A percentile compares a stretch with the other conserved stretches of the same genome.
These are phyloP conservation scores for Coniochaeta prunicola DNA, from an alignment of 2,329 filamentous ascomycete genomes.

Conservation along the genomic window DNA sequence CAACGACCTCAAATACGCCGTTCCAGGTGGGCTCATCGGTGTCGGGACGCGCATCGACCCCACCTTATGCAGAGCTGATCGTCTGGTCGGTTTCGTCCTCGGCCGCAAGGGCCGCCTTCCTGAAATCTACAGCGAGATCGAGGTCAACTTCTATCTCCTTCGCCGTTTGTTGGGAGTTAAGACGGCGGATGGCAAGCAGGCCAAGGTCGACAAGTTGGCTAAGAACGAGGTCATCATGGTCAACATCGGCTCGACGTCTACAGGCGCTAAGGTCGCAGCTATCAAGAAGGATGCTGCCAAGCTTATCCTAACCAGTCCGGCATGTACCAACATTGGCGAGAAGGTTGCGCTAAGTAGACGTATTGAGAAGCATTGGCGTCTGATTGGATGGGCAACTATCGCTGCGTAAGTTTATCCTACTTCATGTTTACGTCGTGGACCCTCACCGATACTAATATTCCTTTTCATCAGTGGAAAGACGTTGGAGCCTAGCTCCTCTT, in stretches of 20 bases:
- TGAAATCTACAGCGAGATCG: slow-evolving; percentile 95
- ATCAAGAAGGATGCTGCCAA: slow-evolving; percentile 98
- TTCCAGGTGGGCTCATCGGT: slow-evolving; percentile 95
- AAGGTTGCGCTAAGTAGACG: slow-evolving; percentile 94
- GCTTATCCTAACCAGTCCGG: slow-evolving; percentile 83
- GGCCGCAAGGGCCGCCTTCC: slow-evolving; percentile 90
- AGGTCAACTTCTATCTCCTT: slow-evolving; percentile 99
- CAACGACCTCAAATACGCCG: slow-evolving; percentile 97
- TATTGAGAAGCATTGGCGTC: slow-evolving; percentile 99
- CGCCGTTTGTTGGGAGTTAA: slow-evolving; percentile 92
- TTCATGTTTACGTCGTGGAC: background rate
- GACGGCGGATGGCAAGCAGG: slow-evolving; percentile 97
- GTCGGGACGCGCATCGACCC: slow-evolving; percentile 96
- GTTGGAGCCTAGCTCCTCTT: slow-evolving; percentile 41
- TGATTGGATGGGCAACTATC: slow-evolving; percentile 86
- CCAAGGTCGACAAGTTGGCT: slow-evolving; percentile 94
- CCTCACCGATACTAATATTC: slow-evolving; percentile 13
- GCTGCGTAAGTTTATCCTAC: slow-evolving; percentile 46
- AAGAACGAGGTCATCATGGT: slow-evolving; percentile 99
- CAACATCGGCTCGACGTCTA: slow-evolving; percentile 96
- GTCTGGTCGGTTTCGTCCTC: slow-evolving; percentile 95
- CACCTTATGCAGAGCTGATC: slow-evolving; percentile 96
- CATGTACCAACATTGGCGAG: slow-evolving; percentile 95
- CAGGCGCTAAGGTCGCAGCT: slow-evolving; percentile 92
- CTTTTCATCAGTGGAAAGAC: slow-evolving; percentile 40